Conservation (phyloP, 2,329 filamentous ascomycete species). For the Torrubiella hemipterigena region DNA sequence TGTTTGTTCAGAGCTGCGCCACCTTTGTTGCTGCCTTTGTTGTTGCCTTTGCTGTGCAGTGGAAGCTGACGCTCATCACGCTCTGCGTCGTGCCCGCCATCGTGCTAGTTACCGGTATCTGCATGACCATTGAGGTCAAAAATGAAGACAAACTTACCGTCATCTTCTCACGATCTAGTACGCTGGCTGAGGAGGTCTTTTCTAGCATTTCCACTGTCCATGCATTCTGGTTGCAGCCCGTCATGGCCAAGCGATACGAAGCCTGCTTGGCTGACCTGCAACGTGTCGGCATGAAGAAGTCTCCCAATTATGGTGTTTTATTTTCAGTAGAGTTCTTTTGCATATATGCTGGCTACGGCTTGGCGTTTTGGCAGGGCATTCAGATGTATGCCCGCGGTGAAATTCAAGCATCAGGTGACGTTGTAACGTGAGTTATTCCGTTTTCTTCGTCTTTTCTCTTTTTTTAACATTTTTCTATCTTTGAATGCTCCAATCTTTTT, state of each 20-base stretch:
- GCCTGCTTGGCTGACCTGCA: conserved; percentile 23
- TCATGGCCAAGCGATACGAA: conserved; percentile 26
- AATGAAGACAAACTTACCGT: conserved; percentile 22
- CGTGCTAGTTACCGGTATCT: conserved; percentile 18
- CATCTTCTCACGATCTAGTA: conserved; percentile 19
- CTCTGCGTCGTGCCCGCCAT: conserved; percentile 18
- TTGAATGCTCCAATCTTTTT: background rate
- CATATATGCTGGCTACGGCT: conserved; percentile 27
- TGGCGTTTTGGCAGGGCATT: conserved; percentile 33
- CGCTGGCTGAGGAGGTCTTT: conserved; percentile 23
- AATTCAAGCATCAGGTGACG: conserved; percentile 21
- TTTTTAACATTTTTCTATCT: background rate
- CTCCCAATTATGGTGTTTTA: conserved; percentile 22
- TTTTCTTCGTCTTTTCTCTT: background rate
- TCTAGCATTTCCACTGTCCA: conserved; percentile 27
- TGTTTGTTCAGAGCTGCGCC: conserved; percentile 24
- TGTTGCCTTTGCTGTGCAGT: conserved; percentile 26
- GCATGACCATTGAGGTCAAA: conserved; percentile 14
- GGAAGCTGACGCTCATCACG: conserved; percentile 30
- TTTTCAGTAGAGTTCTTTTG: conserved; percentile 27
- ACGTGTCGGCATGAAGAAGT: conserved; percentile 23
- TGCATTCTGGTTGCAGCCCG: conserved; percentile 27
- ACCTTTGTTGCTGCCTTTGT: conserved; percentile 25
- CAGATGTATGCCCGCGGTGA: conserved; percentile 23
- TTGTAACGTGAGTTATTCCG: conserved; percentile 21